Percentiles rank a stretch among this genome's conserved stretches.
Evolutionary conservation across 345 rosid genomes (phyloP).

Genomic region (Sonneratia alba): DNA sequence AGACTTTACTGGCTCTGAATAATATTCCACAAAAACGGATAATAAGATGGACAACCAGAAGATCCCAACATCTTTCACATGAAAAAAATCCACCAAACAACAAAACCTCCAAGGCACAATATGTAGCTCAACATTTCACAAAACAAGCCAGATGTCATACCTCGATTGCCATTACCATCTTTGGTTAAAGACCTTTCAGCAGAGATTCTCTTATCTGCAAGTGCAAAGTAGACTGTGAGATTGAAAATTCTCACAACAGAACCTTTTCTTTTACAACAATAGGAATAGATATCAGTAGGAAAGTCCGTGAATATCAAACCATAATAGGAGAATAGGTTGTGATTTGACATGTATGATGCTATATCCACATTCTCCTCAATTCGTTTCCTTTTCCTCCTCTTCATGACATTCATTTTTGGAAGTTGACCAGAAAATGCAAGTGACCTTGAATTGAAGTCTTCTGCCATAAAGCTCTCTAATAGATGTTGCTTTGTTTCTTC

Average conservation of each 20-base stretch:
- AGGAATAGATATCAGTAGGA: not conserved
- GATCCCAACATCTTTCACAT: not conserved
- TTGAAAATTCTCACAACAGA: not conserved
- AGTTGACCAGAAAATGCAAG: constrained; percentile 34
- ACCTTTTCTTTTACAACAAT: not conserved
- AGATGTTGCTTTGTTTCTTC: constrained; percentile 35
- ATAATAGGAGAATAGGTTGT: constrained; percentile 56
- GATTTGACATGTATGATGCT: constrained; percentile 34
- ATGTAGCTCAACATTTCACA: not conserved
- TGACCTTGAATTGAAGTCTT: constrained; percentile 36
- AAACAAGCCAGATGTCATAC: constrained; percentile 17
- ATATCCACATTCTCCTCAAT: constrained; percentile 54
- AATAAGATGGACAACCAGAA: not conserved
- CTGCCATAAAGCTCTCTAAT: constrained; percentile 22
- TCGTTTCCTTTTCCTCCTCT: constrained; percentile 57
- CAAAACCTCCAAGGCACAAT: not conserved
- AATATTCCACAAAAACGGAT: too few relatives aligned
- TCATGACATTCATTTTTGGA: constrained; percentile 32
- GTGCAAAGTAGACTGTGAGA: constrained; percentile 9
- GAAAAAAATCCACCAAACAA: not conserved
- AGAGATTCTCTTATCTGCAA: constrained; percentile 45
- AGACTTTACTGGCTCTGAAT: too few relatives aligned
- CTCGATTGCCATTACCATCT: constrained; percentile 40
- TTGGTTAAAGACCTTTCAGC: constrained; percentile 29
- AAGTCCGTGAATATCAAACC: constrained; percentile 30